Base-by-base conservation (phyloP, 306 rosid species). In the Hippophae tibetana region DNA sequence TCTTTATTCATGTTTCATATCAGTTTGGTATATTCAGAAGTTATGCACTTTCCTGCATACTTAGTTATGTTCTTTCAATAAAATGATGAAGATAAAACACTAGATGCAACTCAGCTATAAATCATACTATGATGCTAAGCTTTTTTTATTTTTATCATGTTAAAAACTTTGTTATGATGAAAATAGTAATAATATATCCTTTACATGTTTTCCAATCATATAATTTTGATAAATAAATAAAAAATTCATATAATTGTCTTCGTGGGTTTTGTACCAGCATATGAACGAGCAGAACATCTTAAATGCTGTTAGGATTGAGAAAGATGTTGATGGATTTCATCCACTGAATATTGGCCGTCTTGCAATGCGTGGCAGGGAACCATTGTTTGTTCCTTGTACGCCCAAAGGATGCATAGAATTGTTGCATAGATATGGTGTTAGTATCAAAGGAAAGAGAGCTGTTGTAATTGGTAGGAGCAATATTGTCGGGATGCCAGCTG, bases 281-380 rank as follows among this genome's bases (percentile, higher is more conserved):
- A 63, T 73, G 57, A 70, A 73, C 1, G 73, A 78, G 68, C 73
- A 78, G 63, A 69, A 63, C 18, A 27, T 78, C 5, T 43, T 73
- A 38, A 66, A 66, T 64, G 43, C 58, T 53, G 64, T 78, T 26
- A 66, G 65, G 41, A 75, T 73, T 9, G 82, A 78, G 64, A 78
- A 78, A 56, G 82, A 73, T 45, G 82, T 78, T 13, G 82, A 78
- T 73, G 79, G 82, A 7, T 73, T 78, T 73, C 82, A 78, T 57
- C 79, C 82, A 44, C 63, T 61, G 45, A 78, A 78, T 46, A 62
- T 65, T 47, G 79, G 79, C 61, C 69, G 66, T 13, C 76, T 78
- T 57, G 82, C 73, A 40, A 58, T 65, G 47, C 58, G 56, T 43
- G 76, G 64, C 62, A 78, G 79, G 47, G 67, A 69, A 54, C 82